Conservation (phyloP, 2,329 filamentous ascomycete genomes). For the Calonectria honghensis region DNA sequence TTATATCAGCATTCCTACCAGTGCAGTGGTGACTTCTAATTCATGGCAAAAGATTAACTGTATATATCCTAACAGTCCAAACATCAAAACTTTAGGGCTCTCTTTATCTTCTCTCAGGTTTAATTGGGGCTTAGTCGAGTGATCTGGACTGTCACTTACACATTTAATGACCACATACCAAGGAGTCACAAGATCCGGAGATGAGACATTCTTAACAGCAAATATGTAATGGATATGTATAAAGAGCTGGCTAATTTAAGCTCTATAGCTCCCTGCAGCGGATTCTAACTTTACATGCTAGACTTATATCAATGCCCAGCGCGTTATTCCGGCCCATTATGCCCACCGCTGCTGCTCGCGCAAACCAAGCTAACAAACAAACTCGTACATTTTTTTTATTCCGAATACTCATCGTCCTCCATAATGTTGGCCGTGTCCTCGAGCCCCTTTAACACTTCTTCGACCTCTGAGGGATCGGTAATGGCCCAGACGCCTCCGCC, state of each 20-base stretch:
- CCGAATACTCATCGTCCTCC: constrained; percentile 67
- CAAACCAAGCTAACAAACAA: neutral
- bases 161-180: neutral
- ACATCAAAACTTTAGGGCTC: neutral
- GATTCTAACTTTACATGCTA: constrained; percentile 31
- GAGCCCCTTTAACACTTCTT: constrained; percentile 79
- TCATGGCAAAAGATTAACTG: too few species aligned
- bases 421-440: constrained; percentile 77
- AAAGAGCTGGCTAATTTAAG: constrained; percentile 10
- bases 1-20: neutral
- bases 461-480: constrained; percentile 85
- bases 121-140: neutral
- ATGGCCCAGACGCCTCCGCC: constrained; percentile 96
- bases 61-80: neutral
- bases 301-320: constrained; percentile 26
- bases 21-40: neutral
- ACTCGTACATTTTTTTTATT: constrained; percentile 47
- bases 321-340: constrained; percentile 25
- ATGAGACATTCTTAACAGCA: neutral
- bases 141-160: constrained; percentile 13
- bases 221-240: constrained; percentile 2
- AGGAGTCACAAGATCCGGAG: neutral
- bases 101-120: neutral
- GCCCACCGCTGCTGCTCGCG: constrained; percentile 27
- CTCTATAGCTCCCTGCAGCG: constrained; percentile 2